These are phyloP conservation scores for Pichia membranifaciens DNA, from an alignment of 805 yeast genomes.

Conservation along the genomic window DNA sequence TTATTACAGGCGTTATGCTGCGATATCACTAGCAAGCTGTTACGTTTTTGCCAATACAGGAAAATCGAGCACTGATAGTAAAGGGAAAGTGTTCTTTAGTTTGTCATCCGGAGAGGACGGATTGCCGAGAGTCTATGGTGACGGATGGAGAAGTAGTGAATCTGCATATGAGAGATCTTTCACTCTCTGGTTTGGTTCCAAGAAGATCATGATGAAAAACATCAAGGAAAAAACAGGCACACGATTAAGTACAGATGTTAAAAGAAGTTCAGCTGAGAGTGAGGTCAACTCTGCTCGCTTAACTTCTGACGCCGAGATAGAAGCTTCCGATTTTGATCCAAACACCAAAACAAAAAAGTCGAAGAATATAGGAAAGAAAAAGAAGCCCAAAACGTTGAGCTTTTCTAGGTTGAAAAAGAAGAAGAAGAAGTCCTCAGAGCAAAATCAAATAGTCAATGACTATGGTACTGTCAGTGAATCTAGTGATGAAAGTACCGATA, in stretches of 20 bases:
- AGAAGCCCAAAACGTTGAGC: neutral
- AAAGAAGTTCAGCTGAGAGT: neutral
- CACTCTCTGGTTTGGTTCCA: conserved; percentile 77
- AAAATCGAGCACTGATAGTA: conserved; percentile 47
- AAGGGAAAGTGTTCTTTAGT: conserved; percentile 31
- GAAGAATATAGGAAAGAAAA: neutral
- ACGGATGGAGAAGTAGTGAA: conserved; percentile 83
- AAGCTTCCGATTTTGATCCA: neutral
- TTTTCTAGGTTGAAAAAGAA: neutral
- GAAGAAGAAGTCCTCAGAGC: neutral
- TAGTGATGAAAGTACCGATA: neutral
- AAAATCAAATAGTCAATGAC: neutral
- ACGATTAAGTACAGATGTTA: neutral
- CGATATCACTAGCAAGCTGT: conserved; percentile 59
- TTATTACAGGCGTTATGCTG: conserved; percentile 46
- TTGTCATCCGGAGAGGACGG: conserved; percentile 49
- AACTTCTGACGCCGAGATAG: neutral
- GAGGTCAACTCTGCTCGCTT: neutral
- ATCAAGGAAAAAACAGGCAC: conserved; percentile 8
- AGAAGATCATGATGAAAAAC: conserved; percentile 37
- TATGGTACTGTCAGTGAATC: neutral
- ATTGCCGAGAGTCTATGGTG: conserved; percentile 67
- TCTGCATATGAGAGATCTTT: conserved; percentile 72
- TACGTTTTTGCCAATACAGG: conserved; percentile 71
- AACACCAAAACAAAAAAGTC: neutral